A percentile compares a stretch with the other conserved stretches of the same genome.
These are phyloP conservation scores for Solanum phureja DNA, from an alignment of 257 asterid genomes.

Conservation along the genomic window DNA sequence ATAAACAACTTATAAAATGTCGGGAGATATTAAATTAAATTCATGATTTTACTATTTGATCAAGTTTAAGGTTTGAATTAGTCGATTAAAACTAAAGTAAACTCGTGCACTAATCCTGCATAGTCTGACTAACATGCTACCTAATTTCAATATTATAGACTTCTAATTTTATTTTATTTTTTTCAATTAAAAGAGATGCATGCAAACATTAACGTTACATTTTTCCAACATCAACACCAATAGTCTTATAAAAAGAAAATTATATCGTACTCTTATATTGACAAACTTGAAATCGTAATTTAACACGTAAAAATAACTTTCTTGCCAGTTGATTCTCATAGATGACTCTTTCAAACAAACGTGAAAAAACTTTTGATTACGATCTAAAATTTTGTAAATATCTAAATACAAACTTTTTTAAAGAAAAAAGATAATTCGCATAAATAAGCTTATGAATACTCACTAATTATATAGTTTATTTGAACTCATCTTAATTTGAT, in stretches of 20 bases:
- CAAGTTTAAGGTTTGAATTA: background rate
- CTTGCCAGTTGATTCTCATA: background rate
- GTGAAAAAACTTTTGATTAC: background rate
- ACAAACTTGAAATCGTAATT: background rate
- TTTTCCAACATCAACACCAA: background rate
- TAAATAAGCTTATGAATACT: background rate
- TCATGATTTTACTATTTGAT: background rate
- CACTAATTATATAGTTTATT: background rate
- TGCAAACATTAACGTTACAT: background rate
- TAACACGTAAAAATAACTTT: background rate
- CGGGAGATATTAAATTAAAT: no score
- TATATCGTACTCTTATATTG: background rate
- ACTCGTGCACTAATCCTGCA: background rate
- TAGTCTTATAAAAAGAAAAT: background rate
- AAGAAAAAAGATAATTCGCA: background rate
- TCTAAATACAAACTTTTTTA: no score
- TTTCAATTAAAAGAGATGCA: background rate
- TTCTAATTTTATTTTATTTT: background rate
- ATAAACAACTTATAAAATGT: no score
- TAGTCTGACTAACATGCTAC: background rate
- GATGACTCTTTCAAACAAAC: background rate
- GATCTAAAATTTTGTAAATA: background rate
- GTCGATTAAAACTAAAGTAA: background rate
- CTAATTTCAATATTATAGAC: background rate
- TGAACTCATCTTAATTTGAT: background rate